Evolutionary conservation across 441 rosid species (phyloP).

Genomic region (Arabidopsis hybrid): DNA sequence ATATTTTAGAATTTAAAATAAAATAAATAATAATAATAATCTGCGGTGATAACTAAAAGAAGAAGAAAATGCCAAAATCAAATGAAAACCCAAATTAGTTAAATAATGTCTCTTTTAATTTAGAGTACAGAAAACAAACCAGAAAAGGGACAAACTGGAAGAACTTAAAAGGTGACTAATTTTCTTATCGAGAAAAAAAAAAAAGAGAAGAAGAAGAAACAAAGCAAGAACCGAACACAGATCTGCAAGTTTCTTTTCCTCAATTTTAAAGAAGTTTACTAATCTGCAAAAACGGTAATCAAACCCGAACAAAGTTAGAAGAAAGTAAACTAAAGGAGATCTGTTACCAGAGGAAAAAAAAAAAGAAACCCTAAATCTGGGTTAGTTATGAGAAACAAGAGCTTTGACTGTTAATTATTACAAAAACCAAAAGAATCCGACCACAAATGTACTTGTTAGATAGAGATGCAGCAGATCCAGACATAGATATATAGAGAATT

Average conservation of each 20-base stretch:
- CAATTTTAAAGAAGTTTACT: neutral
- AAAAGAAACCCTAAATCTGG: slow-evolving; percentile 38
- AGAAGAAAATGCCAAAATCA: neutral
- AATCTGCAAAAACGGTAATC: slow-evolving; percentile 1
- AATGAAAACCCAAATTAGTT: neutral
- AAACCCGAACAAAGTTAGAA: slow-evolving; percentile 10
- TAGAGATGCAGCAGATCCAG: slow-evolving; percentile 25
- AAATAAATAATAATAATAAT: too few species aligned
- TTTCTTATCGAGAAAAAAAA: neutral
- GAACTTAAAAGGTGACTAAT: neutral
- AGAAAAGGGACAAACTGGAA: neutral
- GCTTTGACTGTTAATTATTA: slow-evolving; percentile 6
- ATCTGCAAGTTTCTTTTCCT: neutral
- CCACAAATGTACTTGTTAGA: slow-evolving; percentile 16
- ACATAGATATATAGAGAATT: slow-evolving; percentile 37
- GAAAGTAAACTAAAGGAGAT: slow-evolving; percentile 17
- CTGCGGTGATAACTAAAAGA: neutral
- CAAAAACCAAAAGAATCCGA: slow-evolving; percentile 23
- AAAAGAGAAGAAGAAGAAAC: neutral
- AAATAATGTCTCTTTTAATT: neutral
- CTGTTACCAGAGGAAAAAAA: slow-evolving; percentile 6
- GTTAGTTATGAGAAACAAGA: slow-evolving; percentile 11
- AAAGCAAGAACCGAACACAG: slow-evolving; percentile 16
- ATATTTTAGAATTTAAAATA: neutral
- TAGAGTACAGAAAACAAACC: neutral